Percentiles rank a stretch among this genome's conserved stretches.
Evolutionary conservation across 495 filamentous ascomycete species (phyloP).

Genomic region (Trichoderma parareesei): DNA sequence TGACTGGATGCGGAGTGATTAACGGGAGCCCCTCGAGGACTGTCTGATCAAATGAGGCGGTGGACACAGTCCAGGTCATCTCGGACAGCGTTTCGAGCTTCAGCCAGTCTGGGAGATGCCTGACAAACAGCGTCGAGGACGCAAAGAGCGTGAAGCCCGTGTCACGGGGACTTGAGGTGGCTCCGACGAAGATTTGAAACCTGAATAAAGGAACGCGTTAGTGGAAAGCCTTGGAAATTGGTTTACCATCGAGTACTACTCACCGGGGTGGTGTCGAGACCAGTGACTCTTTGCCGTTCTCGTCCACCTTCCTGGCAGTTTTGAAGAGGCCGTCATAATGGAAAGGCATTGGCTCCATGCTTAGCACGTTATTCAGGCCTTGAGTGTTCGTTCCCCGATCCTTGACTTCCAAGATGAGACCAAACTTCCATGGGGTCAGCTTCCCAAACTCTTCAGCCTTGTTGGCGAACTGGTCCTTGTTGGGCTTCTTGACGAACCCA

Average conservation of each 20-base stretch:
- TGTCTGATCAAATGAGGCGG: conserved; percentile 31
- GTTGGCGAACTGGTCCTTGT: conserved; percentile 35
- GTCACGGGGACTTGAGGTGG: conserved; percentile 36
- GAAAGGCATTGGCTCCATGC: conserved; percentile 47
- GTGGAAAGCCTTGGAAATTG: too few relatives aligned
- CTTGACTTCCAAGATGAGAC: conserved; percentile 41
- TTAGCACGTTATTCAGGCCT: conserved; percentile 39
- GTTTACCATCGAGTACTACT: not conserved
- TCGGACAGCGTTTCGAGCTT: conserved; percentile 29
- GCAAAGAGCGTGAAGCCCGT: conserved; percentile 46
- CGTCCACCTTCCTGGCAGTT: conserved; percentile 30
- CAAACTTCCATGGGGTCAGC: conserved; percentile 41
- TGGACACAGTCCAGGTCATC: conserved; percentile 37
- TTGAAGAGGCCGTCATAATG: conserved; percentile 51
- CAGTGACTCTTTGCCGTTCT: conserved; percentile 22
- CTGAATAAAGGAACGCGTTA: conserved; percentile 18
- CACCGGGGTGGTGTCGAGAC: conserved; percentile 22
- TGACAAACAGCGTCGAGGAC: conserved; percentile 40
- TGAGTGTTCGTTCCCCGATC: conserved; percentile 29
- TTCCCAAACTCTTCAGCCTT: conserved; percentile 39
- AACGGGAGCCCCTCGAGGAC: conserved; percentile 36
- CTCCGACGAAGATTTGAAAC: conserved; percentile 47
- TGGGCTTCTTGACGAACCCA: conserved; percentile 39
- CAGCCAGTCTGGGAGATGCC: conserved; percentile 36
- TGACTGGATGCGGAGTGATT: conserved; percentile 40